phyloP scores from a whole-genome alignment of 768 basidiomycete species.

The Pulveroboletus frians region DNA sequence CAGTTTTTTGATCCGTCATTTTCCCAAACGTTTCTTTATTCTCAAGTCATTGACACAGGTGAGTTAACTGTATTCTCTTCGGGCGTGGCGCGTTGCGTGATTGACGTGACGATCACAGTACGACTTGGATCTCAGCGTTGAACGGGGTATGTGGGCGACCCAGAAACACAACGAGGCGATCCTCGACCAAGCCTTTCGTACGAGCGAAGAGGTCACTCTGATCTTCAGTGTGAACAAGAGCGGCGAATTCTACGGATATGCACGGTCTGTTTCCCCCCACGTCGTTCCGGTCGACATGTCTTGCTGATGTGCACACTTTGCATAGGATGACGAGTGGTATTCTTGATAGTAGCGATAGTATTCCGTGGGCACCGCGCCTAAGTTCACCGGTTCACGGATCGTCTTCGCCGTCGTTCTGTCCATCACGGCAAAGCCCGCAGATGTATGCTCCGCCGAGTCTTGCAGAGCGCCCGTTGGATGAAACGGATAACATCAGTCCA shows the following conservation, averaged over 20 bases:
- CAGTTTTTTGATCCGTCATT: constrained; percentile 66
- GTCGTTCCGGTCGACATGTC: not conserved
- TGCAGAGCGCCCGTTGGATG: constrained; percentile 29
- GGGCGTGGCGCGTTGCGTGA: not conserved
- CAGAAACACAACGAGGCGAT: constrained; percentile 90
- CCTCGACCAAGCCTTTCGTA: constrained; percentile 90
- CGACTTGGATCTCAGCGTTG: constrained; percentile 75
- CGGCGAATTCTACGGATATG: constrained; percentile 93
- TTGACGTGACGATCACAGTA: constrained; percentile 38
- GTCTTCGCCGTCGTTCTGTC: constrained; percentile 29
- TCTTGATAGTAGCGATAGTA: constrained; percentile 41
- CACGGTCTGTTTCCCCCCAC: constrained; percentile 46
- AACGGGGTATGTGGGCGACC: constrained; percentile 83
- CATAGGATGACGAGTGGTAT: constrained; percentile 65
- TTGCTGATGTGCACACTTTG: not conserved
- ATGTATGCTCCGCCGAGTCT: constrained; percentile 31
- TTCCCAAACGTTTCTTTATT: constrained; percentile 89
- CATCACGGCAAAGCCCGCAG: constrained; percentile 2
- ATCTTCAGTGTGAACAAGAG: constrained; percentile 93
- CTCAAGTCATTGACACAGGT: constrained; percentile 84
- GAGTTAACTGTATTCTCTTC: constrained; percentile 14
- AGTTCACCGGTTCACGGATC: constrained; percentile 26
- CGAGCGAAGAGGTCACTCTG: constrained; percentile 79
- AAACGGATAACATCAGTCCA: not conserved
- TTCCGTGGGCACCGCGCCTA: constrained; percentile 53